phyloP scores from a whole-genome alignment of 768 basidiomycete species.

The Trametes maxima region DNA sequence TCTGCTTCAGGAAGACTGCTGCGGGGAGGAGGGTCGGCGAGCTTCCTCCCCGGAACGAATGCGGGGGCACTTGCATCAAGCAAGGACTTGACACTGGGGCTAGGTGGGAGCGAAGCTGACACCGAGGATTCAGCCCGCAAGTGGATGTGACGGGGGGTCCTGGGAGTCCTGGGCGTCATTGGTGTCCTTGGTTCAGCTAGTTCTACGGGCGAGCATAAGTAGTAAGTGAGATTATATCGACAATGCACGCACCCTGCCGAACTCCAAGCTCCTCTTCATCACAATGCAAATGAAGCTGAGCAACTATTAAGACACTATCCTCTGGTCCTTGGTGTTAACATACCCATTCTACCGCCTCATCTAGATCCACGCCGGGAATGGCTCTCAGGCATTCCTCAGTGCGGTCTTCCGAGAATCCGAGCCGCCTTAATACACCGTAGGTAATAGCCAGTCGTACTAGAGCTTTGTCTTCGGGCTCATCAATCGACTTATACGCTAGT shows the following conservation, averaged over 20 bases:
- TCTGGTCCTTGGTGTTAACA: constrained; percentile 24
- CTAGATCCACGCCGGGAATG: constrained; percentile 71
- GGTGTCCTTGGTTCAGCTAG: constrained; percentile 13
- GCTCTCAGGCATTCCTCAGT: constrained; percentile 72
- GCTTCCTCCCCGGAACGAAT: constrained; percentile 38
- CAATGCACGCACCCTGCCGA: constrained; percentile 38
- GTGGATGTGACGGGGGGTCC: constrained; percentile 16
- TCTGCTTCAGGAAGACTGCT: background rate
- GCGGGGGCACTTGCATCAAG: constrained; percentile 45
- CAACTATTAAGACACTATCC: background rate
- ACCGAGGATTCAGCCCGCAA: constrained; percentile 3
- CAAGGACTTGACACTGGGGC: constrained; percentile 9
- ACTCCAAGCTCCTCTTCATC: constrained; percentile 56
- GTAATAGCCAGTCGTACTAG: constrained; percentile 73
- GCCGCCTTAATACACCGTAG: constrained; percentile 75
- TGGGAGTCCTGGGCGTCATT: constrained; percentile 13
- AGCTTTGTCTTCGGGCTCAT: constrained; percentile 71
- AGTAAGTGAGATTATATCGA: background rate
- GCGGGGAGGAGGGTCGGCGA: background rate
- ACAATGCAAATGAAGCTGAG: constrained; percentile 67
- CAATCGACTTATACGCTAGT: constrained; percentile 42
- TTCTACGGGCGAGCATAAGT: background rate
- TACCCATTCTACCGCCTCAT: constrained; percentile 93
- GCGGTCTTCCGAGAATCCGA: constrained; percentile 72
- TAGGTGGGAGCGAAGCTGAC: constrained; percentile 2